Evolutionary conservation across 106 monocot species (phyloP), one percentile per base, ranked within the genome.

Genomic region (Phalaenopsis equestris): DNA sequence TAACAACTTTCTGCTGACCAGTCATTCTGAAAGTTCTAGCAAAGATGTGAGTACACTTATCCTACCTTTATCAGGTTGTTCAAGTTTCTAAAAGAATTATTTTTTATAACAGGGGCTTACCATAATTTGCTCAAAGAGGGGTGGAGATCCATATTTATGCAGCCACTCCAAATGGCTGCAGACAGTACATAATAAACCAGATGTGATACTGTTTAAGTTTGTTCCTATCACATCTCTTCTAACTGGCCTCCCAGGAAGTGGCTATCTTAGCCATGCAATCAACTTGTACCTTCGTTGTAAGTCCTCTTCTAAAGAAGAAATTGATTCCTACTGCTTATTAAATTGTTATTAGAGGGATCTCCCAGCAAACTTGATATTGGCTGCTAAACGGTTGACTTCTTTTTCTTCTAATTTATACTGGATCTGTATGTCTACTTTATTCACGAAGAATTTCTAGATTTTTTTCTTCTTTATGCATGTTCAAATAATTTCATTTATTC

Each of bases 251-350:
- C 90, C 88, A 52, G 97, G 94, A 39, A 97, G 90, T 83, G 97
- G 94, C 55, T 97, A 94, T 85, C 97, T 97, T 80, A 97, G 97
- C 84, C 94, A 94, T 86, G 97, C 97, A 67, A 94, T 97, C 82
- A 94, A 97, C 80, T 82, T 97, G 18, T 97, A 97, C 85, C 97
- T 97, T 85, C 91, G 92, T 0, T 97, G 97, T 97, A 88, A 92
- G 97, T 86, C 52, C 1, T 81, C 24, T 55, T 2, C 76, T 52
- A 8, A 42, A 42, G 8, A 45, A 45, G 21, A 21, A 61, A 61
- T 21, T 61, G 61, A n/a, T 61, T 19, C 19, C 18, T 52, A 12
- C 14, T 10, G 52, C 52, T 18, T 61, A 10, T 61, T 61, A 21
- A 6, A 61, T 61, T 52, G 52, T 12, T 61, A 61, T 61, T 61